Evolutionary conservation across 1,284 basidiomycete genomes (phyloP).

Genomic region (Schizophyllum amplum): DNA sequence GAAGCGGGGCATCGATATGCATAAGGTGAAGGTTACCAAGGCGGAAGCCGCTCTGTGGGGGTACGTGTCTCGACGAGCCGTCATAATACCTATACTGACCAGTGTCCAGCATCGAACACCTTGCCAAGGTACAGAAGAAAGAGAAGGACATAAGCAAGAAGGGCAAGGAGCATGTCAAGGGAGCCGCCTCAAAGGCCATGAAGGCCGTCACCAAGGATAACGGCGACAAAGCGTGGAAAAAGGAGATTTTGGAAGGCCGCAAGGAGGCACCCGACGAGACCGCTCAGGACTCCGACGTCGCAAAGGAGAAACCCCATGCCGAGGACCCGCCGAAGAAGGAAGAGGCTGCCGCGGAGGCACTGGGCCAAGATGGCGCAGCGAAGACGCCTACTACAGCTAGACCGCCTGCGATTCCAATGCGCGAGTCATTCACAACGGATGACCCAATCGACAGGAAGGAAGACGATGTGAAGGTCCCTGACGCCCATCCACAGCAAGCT

Average conservation of each 20-base stretch:
- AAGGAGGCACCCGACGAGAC: slow-evolving; percentile 5
- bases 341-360: no score
- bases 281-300: no score
- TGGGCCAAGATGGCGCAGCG: no score
- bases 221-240: slow-evolving; percentile 16
- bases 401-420: no score
- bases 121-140: slow-evolving; percentile 34
- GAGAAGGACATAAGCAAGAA: slow-evolving; percentile 22
- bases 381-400: no score
- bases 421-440: no score
- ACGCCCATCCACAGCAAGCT: no score
- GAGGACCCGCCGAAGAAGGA: no score
- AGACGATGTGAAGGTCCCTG: no score
- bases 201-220: slow-evolving; percentile 4
- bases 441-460: no score
- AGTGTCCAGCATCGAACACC: slow-evolving; percentile 34
- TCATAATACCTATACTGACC: not conserved
- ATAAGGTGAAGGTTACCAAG: slow-evolving; percentile 51
- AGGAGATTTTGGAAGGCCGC: slow-evolving; percentile 20
- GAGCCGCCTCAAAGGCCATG: slow-evolving; percentile 15
- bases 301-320: no score
- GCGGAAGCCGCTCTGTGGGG: slow-evolving; percentile 51
- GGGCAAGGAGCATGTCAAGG: slow-evolving; percentile 23
- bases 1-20: slow-evolving; percentile 54
- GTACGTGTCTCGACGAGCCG: slow-evolving; percentile 22